phyloP scores from a whole-genome alignment of 83 land plant genomes.

The Thuja plicata region DNA sequence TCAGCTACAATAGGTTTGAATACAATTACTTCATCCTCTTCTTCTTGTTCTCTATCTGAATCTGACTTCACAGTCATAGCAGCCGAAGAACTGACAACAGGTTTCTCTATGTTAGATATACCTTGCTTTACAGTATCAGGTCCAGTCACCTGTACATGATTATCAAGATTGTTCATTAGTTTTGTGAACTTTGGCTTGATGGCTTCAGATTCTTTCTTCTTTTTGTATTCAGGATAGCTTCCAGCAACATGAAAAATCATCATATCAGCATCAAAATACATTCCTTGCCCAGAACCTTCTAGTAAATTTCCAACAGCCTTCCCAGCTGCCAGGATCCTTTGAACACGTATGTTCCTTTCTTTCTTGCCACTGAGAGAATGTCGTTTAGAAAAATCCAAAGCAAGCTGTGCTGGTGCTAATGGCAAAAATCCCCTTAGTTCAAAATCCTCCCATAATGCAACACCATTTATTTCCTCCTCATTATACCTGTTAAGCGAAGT shows the following conservation, averaged over 20 bases:
- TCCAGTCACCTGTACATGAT: not conserved
- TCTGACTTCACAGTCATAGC: constrained; percentile 8
- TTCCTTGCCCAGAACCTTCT: constrained; percentile 41
- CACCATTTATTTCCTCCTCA: constrained; percentile 48
- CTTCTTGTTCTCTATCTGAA: constrained; percentile 54
- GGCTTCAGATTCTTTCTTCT: constrained; percentile 13
- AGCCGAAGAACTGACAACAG: not conserved
- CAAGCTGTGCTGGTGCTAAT: constrained; percentile 69
- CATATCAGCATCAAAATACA: constrained; percentile 55
- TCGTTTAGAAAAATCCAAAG: constrained; percentile 73
- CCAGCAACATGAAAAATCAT: constrained; percentile 60
- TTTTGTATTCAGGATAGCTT: constrained; percentile 28
- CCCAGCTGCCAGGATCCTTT: constrained; percentile 82
- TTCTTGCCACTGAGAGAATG: constrained; percentile 39
- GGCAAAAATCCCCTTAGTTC: constrained; percentile 88
- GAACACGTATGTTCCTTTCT: constrained; percentile 57
- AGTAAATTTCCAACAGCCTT: constrained; percentile 60
- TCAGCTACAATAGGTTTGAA: constrained; percentile 68
- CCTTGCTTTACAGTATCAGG: not conserved
- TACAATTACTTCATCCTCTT: constrained; percentile 90
- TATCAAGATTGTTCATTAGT: not conserved
- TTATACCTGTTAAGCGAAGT: constrained; percentile 38
- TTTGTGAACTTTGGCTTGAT: not conserved
- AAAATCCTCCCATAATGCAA: constrained; percentile 88
- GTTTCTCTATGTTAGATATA: not conserved